A percentile compares a stretch with the other conserved stretches of the same genome.
Conservation (phyloP, 768 basidiomycete species). For the Amanita rimosa region DNA sequence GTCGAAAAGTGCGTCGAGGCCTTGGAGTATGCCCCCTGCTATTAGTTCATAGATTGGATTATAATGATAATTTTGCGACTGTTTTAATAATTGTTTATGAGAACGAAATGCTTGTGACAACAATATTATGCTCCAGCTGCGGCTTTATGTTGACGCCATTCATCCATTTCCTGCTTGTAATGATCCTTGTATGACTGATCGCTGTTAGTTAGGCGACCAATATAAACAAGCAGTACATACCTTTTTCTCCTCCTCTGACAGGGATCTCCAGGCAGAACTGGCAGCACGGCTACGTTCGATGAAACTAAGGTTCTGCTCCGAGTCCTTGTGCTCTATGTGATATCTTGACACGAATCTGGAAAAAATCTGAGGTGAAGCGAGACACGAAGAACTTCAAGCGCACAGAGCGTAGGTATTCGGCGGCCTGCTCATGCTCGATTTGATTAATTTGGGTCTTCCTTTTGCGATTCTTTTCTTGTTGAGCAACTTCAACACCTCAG, state of each 20-base stretch:
- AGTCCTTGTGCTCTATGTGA: background rate
- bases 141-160: background rate
- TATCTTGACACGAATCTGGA: background rate
- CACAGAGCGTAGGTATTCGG: constrained; percentile 7
- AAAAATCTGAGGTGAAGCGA: background rate
- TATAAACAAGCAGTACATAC: background rate
- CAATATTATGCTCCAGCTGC: background rate
- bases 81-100: background rate
- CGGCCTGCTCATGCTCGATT: background rate
- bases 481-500: constrained; percentile 8
- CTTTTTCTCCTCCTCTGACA: constrained; percentile 3
- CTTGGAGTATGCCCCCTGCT: constrained; percentile 7
- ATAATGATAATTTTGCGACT: background rate
- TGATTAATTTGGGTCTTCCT: background rate
- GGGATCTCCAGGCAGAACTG: constrained; percentile 1
- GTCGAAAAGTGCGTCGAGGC: constrained; percentile 23
- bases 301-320: background rate
- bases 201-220: background rate
- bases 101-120: background rate
- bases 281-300: background rate
- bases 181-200: background rate
- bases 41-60: background rate
- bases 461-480: constrained; percentile 8
- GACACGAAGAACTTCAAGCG: background rate
- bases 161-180: background rate